phyloP scores from a whole-genome alignment of 805 yeast species.

The Hanseniaspora taiwanica region DNA sequence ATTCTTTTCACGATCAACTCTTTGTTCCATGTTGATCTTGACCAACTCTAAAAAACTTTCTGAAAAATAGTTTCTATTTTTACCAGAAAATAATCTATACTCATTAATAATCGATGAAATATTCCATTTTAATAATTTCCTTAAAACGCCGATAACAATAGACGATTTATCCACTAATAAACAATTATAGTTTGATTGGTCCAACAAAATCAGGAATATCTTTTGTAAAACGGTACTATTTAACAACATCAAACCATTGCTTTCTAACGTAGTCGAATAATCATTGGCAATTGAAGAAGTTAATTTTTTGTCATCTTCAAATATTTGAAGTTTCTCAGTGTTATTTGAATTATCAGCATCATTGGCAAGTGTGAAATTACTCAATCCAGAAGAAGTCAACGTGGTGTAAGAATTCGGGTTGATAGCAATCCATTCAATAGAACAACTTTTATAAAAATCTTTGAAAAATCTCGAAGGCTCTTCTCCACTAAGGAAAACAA shows the following conservation, averaged over 20 bases:
- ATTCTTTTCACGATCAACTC: conserved; percentile 5
- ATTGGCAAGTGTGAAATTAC: conserved; percentile 13
- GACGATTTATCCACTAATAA: conserved; percentile 70
- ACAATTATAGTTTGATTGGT: conserved; percentile 49
- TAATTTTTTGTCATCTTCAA: conserved; percentile 1
- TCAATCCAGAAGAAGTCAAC: conserved; percentile 3
- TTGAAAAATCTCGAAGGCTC: conserved; percentile 63
- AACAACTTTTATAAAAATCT: conserved; percentile 45
- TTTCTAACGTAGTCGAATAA: conserved; percentile 10
- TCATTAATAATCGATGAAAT: conserved; percentile 75
- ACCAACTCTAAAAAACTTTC: conserved; percentile 74
- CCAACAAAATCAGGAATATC: conserved; percentile 52
- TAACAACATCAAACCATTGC: conserved; percentile 66
- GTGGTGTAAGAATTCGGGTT: conserved; percentile 15
- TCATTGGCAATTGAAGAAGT: conserved; percentile 3
- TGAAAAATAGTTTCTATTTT: conserved; percentile 61
- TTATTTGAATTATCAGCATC: conserved; percentile 28
- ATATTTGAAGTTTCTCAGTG: conserved; percentile 1
- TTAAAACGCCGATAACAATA: conserved; percentile 64
- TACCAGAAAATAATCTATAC: conserved; percentile 64
- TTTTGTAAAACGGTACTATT: conserved; percentile 50
- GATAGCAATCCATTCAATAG: conserved; percentile 33
- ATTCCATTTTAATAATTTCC: conserved; percentile 83
- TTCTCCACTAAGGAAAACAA: conserved; percentile 73
- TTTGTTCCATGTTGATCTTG: conserved; percentile 26